Evolutionary conservation across 176 grass and related monocot species (phyloP), one percentile per base, ranked within the genome.

Genomic region (Aegilops sharonensis): DNA sequence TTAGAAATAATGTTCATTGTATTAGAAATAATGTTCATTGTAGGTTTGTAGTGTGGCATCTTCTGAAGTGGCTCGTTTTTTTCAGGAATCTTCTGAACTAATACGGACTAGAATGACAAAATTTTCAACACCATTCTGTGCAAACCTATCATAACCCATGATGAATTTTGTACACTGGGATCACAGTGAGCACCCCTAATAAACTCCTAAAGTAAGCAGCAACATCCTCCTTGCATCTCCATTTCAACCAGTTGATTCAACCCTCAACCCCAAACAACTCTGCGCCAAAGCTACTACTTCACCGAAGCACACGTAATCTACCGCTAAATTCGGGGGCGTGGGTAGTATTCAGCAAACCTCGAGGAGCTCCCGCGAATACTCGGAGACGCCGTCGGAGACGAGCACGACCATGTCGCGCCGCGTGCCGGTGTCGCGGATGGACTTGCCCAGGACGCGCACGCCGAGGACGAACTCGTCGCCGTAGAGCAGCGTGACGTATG

Each of bases 391-490:
- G 68, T 98, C 96, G 62, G 96, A 95, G 84, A 98, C 96, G 27
- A 98, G 93, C n/a, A 90, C 96, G 64, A 98, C 90, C 84, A 98
- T 90, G 80, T 98, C 91, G 17, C 85, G 91, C 32, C 18, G 61
- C 30, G 96, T 85, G 43, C 90, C 88, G 4, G 91, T 98, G 86
- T 95, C 91, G 36, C 93, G 91, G 68, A 98, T 81, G 27, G 96
- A 98, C 87, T 92, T 98, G 3, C 96, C 96, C 1, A 98, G 91
- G 15, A 98, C 96, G 71, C 96, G 96, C 64, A 90, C 96, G 30
- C 96, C 95, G 10, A 98, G 90, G 27, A 95, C 91, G 86, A 98
- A 98, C 81, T 95, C 93, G 83, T 98, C 93, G 8, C 95, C 95
- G 84, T 98, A 98, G 2, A 95, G 88, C 11, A 98, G 91, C 82